phyloP scores from a whole-genome alignment of 176 grass and related monocot genomes.

The Poa pratensis region DNA sequence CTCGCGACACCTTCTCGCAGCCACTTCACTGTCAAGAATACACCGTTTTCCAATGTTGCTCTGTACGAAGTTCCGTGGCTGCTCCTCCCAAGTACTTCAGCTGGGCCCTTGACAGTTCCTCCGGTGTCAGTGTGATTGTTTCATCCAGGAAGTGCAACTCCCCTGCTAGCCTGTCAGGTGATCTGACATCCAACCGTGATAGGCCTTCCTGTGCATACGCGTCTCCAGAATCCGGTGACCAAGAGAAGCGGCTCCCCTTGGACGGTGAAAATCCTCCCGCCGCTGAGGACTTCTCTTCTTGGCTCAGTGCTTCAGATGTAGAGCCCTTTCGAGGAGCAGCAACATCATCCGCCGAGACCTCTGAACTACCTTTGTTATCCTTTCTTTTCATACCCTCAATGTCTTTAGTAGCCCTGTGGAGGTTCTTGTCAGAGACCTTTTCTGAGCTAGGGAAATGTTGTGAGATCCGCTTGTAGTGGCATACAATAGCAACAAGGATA shows the following conservation, averaged over 20 bases:
- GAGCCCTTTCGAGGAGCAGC: constrained; percentile 69
- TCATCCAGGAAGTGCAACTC: constrained; percentile 94
- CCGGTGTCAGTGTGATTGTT: constrained; percentile 89
- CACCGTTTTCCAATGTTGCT: constrained; percentile 90
- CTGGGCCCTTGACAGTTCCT: constrained; percentile 93
- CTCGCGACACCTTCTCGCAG: constrained; percentile 91
- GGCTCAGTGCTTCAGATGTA: constrained; percentile 73
- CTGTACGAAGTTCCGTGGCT: constrained; percentile 95
- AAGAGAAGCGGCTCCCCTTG: constrained; percentile 82
- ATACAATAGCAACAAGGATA: constrained; percentile 63
- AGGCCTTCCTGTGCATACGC: constrained; percentile 61
- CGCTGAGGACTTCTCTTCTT: constrained; percentile 76
- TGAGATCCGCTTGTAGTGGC: constrained; percentile 65
- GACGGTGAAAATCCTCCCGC: constrained; percentile 75
- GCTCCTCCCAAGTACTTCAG: constrained; percentile 95
- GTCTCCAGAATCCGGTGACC: constrained; percentile 86
- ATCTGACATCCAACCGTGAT: constrained; percentile 76
- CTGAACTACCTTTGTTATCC: constrained; percentile 61
- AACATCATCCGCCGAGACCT: constrained; percentile 83
- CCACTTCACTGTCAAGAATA: constrained; percentile 98
- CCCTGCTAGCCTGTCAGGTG: constrained; percentile 81
- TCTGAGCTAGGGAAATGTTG: constrained; percentile 66
- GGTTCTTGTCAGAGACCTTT: constrained; percentile 75
- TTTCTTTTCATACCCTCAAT: constrained; percentile 53
- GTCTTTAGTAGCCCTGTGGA: constrained; percentile 57